Evolutionary conservation across 495 filamentous ascomycete genomes (phyloP).

Genomic region (Bathelium albidoporum): DNA sequence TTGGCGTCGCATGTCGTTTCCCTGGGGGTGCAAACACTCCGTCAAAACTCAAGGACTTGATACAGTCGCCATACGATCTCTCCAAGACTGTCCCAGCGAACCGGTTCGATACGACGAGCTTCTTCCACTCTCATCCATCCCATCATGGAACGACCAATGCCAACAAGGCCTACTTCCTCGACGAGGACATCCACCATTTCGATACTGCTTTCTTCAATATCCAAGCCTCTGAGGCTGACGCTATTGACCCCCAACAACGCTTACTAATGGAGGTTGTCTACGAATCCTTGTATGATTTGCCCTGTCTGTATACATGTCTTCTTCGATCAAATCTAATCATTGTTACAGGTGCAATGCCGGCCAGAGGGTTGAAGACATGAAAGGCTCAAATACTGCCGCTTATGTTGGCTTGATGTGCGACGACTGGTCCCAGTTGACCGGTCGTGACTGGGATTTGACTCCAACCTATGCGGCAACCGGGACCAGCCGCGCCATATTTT

Average conservation of each 20-base stretch:
- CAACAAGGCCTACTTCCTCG: neutral
- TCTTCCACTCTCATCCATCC: no score
- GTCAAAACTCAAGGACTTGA: neutral
- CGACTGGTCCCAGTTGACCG: neutral
- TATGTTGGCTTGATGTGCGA: neutral
- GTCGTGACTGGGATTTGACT: neutral
- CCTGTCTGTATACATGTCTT: no score
- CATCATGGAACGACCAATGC: neutral
- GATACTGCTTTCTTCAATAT: slow-evolving; percentile 8
- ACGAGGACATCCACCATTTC: slow-evolving; percentile 3
- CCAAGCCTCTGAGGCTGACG: slow-evolving; percentile 2
- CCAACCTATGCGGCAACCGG: slow-evolving; percentile 5
- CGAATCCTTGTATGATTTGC: slow-evolving; percentile 6
- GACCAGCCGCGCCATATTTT: slow-evolving; percentile 31
- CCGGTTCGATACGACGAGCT: no score
- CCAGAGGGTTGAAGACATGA: slow-evolving; percentile 11
- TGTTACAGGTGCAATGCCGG: no score
- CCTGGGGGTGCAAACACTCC: neutral
- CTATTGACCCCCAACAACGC: slow-evolving; percentile 13
- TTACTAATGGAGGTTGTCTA: slow-evolving; percentile 8
- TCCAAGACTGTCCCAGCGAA: neutral
- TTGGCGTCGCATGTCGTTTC: neutral
- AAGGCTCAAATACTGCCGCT: neutral
- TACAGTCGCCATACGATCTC: neutral
- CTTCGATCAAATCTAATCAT: no score